Percentiles rank a stretch among this genome's conserved stretches.
Evolutionary conservation across 106 monocot species (phyloP).

Genomic region (Dendrobium nobile): DNA sequence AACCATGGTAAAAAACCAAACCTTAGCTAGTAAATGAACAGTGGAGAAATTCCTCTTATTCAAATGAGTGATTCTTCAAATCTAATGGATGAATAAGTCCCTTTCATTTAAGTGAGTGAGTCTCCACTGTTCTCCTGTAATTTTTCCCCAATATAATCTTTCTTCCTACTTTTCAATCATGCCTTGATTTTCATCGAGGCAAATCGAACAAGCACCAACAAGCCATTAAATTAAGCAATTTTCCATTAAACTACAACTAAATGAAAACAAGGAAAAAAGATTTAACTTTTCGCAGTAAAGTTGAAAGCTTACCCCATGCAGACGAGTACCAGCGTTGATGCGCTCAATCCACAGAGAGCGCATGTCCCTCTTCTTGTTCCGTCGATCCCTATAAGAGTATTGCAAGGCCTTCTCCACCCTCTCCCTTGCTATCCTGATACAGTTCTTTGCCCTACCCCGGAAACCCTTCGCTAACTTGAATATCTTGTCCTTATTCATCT

Average conservation of each 20-base stretch:
- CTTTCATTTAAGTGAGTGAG: too few species aligned
- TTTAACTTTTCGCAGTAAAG: not conserved
- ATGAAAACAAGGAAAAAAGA: not conserved
- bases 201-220: not conserved
- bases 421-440: conserved; percentile 53
- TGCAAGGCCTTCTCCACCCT: conserved; percentile 47
- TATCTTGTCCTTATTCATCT: conserved; percentile 74
- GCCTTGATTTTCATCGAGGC: not conserved
- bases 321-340: conserved; percentile 61
- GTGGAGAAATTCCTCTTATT: not conserved
- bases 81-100: not conserved
- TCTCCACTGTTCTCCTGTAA: too few species aligned
- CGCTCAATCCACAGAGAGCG: conserved; percentile 41
- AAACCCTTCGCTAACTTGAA: conserved; percentile 77
- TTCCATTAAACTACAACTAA: not conserved
- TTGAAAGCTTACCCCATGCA: conserved; percentile 45
- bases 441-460: conserved; percentile 68
- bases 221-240: not conserved
- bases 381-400: conserved; percentile 66
- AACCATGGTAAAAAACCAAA: too few species aligned
- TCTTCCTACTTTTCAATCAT: not conserved
- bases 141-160: not conserved
- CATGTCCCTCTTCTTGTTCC: conserved; percentile 74
- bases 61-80: not conserved
- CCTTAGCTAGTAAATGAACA: too few species aligned